Percentiles rank a stretch among this genome's conserved stretches.
phyloP scores from a whole-genome alignment of 164 flowering plant species.

The Akebia trifoliata region DNA sequence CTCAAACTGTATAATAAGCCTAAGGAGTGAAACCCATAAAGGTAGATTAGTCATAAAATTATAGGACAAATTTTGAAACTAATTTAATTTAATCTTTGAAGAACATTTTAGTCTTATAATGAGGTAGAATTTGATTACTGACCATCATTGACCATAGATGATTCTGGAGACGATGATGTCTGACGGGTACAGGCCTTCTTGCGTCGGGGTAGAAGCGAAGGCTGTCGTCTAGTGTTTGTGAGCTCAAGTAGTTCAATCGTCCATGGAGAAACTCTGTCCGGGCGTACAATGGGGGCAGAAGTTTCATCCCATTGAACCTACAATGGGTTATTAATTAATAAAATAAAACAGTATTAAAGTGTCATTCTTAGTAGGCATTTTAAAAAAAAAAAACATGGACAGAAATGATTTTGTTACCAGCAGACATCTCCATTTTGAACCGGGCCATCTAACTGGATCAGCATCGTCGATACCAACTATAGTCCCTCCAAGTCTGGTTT shows the following conservation, averaged over 20 bases:
- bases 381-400: too few relatives aligned
- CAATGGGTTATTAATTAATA: not conserved
- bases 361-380: too few relatives aligned
- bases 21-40: slow-evolving; percentile 3
- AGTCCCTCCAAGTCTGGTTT: slow-evolving; percentile 39
- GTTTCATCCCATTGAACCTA: slow-evolving; percentile 60
- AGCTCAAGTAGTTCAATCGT: slow-evolving; percentile 29
- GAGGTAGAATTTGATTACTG: slow-evolving; percentile 11
- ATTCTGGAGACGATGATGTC: slow-evolving; percentile 15
- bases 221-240: slow-evolving; percentile 4
- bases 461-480: slow-evolving; percentile 39
- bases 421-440: slow-evolving; percentile 58
- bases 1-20: slow-evolving; percentile 17
- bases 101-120: not conserved
- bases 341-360: too few relatives aligned
- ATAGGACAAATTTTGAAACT: not conserved
- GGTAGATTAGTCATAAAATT: not conserved
- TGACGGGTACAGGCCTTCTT: slow-evolving; percentile 26
- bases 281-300: slow-evolving; percentile 18
- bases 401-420: slow-evolving; percentile 33
- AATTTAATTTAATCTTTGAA: not conserved
- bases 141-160: slow-evolving; percentile 27
- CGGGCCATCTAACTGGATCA: slow-evolving; percentile 45
- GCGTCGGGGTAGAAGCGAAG: slow-evolving; percentile 10
- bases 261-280: slow-evolving; percentile 56